Conservation (phyloP, 352 stramenopile genomes). For the Blastocystis sp. region DNA sequence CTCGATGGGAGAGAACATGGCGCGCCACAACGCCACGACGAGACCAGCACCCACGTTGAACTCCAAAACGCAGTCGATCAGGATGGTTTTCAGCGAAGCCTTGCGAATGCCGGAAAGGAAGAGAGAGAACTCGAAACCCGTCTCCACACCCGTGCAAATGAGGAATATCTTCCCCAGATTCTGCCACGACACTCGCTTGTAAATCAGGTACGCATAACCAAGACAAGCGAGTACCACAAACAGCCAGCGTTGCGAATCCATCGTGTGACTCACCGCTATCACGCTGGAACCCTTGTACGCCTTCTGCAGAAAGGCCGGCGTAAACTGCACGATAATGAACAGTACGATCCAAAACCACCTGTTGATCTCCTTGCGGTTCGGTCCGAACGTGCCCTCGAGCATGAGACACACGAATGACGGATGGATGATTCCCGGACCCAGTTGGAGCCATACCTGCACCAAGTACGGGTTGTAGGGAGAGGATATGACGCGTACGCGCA, state of each 20-base stretch:
- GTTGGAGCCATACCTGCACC: conserved; percentile 60
- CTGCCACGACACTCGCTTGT: conserved; percentile 1
- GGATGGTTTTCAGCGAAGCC: conserved; percentile 40
- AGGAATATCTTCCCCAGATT: conserved; percentile 54
- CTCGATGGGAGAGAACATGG: conserved; percentile 9
- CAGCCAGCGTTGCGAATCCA: conserved; percentile 65
- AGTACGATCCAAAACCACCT: conserved; percentile 56
- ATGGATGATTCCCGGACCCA: conserved; percentile 71
- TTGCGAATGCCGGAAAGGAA: conserved; percentile 59
- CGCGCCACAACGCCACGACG: conserved; percentile 34
- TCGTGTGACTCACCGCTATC: conserved; percentile 33
- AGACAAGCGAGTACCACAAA: conserved; percentile 43
- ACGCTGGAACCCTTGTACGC: not conserved
- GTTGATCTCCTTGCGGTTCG: not conserved
- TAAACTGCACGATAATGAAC: conserved; percentile 67
- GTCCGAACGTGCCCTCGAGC: conserved; percentile 72
- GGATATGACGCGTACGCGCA: conserved; percentile 22
- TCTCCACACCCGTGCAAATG: conserved; percentile 33
- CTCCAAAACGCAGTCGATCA: conserved; percentile 69
- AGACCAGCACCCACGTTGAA: conserved; percentile 68
- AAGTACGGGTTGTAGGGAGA: conserved; percentile 16
- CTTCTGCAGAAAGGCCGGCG: conserved; percentile 54
- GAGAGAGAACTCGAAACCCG: conserved; percentile 60
- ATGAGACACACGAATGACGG: conserved; percentile 63
- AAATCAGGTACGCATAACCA: conserved; percentile 54